Evolutionary conservation across 169 alveolate species (phyloP), one percentile per base, ranked within the genome.

Genomic region (Cryptosporidium muris): DNA sequence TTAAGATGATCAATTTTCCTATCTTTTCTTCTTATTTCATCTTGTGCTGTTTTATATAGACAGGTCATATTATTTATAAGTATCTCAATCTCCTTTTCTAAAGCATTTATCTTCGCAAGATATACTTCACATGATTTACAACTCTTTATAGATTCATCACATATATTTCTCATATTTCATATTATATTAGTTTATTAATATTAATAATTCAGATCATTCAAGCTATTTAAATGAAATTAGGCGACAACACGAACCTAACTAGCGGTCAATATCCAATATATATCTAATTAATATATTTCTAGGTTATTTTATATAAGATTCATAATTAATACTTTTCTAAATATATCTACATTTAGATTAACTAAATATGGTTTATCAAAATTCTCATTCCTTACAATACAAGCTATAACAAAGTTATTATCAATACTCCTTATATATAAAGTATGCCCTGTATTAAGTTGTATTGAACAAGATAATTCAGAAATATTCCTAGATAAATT

Each of bases 11-110:
- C 25, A 25, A 25, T 25, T 25, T 25, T 25, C 25, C 25, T 25
- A 25, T 74, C 62, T 60, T 74, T 74, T 25, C 85, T 74, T 16
- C 54, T 66, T 1, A 74, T 74, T 58, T 74, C 85, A n/a, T 74
- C 85, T 36, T 60, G 54, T n/a, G 85, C 85, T 9, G 85, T 74
- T 43, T 74, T 74, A 51, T 58, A 74, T 6, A 74, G 68, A 6
- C 51, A 74, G 12, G 54, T 58, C n/a, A 74, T 56, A 52, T 74
- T 74, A 42, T 74, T 74, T 1, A 68, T 74, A 37, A 74, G 85
- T 40, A 74, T 74, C 36, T 74, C 74, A 2, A 74, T 62, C 54
- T 74, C 85, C 34, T 54, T 74, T 42, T 74, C 85, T 3, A 74
- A 63, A 3, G 74, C 85, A n/a, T 34, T 8, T 51, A 74, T 74